A percentile compares a stretch with the other conserved stretches of the same genome.
Evolutionary conservation across 345 rosid genomes (phyloP).

Genomic region (Eutrema heterophyllum): DNA sequence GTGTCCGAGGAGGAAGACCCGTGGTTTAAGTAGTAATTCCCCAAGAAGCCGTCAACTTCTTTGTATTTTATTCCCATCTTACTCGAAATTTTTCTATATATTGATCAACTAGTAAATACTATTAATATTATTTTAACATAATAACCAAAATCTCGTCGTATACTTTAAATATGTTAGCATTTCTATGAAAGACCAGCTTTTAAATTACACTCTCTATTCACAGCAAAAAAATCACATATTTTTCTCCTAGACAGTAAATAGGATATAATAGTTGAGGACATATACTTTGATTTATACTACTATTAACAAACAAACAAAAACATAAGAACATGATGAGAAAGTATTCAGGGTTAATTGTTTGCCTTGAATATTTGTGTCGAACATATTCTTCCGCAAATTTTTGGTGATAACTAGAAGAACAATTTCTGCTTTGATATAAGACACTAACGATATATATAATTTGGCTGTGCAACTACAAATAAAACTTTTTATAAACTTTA

Average conservation of each 20-base stretch:
- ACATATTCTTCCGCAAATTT: neutral
- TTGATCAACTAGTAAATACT: neutral
- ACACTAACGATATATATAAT: neutral
- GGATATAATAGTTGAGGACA: neutral
- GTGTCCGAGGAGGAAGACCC: slow-evolving; percentile 18
- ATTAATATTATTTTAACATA: neutral
- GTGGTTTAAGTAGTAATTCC: slow-evolving; percentile 10
- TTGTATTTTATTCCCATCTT: neutral
- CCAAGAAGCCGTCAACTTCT: slow-evolving; percentile 4
- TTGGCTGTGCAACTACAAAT: neutral
- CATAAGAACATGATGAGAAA: neutral
- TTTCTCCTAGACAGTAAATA: too few species aligned
- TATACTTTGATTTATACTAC: neutral
- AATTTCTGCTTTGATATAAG: neutral
- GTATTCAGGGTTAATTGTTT: neutral
- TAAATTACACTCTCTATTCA: too few species aligned
- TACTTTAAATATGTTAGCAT: neutral
- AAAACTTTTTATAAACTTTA: too few species aligned
- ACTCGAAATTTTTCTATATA: neutral
- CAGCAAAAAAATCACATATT: too few species aligned
- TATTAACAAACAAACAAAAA: neutral
- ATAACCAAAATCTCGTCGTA: neutral
- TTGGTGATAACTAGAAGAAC: too few species aligned
- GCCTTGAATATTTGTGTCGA: neutral
- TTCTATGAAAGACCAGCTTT: neutral